A percentile compares a stretch with the other conserved stretches of the same genome.
These are phyloP conservation scores for Botryotinia globosa DNA, from an alignment of 2,329 filamentous ascomycete species.

Conservation along the genomic window DNA sequence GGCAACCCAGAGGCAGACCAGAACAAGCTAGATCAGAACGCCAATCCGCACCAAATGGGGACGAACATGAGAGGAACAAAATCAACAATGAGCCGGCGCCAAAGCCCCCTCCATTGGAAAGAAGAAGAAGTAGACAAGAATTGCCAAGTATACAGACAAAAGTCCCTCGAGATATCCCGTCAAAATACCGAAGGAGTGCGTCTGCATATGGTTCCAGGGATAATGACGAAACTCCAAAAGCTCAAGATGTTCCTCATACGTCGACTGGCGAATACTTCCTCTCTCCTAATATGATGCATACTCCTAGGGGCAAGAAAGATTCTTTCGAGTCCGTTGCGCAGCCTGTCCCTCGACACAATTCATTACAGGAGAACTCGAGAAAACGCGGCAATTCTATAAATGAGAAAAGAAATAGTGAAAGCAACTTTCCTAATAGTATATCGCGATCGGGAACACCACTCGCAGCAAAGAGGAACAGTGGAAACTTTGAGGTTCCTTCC, in stretches of 20 bases:
- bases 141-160: conserved; percentile 38
- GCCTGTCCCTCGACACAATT: conserved; percentile 40
- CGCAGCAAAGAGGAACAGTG: conserved; percentile 28
- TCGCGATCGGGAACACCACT: conserved; percentile 28
- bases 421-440: conserved; percentile 21
- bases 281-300: conserved; percentile 46
- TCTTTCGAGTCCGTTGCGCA: conserved; percentile 27
- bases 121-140: conserved; percentile 36
- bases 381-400: conserved; percentile 31
- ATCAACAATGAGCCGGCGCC: neutral
- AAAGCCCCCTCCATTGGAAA: conserved; percentile 26
- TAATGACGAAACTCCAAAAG: conserved; percentile 35
- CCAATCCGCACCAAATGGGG: conserved; percentile 3
- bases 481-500: conserved; percentile 23
- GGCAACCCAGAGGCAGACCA: conserved; percentile 21
- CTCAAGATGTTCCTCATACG: conserved; percentile 28
- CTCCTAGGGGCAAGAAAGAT: conserved; percentile 24
- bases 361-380: conserved; percentile 38
- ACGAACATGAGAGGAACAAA: neutral
- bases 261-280: conserved; percentile 42
- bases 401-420: conserved; percentile 33
- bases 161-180: conserved; percentile 35
- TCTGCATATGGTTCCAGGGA: conserved; percentile 32
- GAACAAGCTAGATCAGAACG: neutral
- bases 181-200: conserved; percentile 35